Conservation (phyloP, 345 rosid species). For the Lagerstroemia speciosa region DNA sequence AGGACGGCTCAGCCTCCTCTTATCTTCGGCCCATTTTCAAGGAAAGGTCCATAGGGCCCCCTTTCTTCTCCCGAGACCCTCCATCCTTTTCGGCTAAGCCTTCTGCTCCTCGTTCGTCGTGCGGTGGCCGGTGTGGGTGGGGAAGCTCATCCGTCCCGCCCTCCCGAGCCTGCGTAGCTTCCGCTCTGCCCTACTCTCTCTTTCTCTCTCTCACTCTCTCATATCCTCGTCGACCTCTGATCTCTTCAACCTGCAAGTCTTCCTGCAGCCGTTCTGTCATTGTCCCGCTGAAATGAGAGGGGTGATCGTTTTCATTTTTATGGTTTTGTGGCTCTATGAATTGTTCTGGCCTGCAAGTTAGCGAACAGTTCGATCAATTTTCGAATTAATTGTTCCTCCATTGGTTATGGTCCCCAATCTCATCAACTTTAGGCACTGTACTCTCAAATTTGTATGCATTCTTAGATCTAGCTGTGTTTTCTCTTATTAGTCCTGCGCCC, state of each 20-base stretch:
- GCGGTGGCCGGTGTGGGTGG: not conserved
- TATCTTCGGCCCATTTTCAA: not conserved
- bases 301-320: not conserved
- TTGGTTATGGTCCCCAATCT: not conserved
- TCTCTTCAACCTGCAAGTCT: not conserved
- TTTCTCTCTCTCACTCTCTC: not conserved
- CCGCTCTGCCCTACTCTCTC: not conserved
- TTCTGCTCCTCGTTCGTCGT: not conserved
- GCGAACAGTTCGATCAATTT: not conserved
- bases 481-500: not conserved
- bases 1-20: too few relatives aligned
- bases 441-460: not conserved
- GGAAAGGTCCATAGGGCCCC: too few relatives aligned
- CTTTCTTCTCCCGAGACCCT: not conserved
- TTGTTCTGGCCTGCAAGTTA: not conserved
- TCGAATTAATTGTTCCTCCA: not conserved
- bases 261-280: not conserved
- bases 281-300: not conserved
- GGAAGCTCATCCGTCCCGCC: not conserved
- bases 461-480: not conserved
- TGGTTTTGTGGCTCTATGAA: not conserved
- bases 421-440: not conserved
- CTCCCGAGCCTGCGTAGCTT: not conserved
- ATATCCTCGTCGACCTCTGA: not conserved
- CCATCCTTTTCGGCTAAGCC: not conserved